Evolutionary conservation across 345 rosid species (phyloP), one percentile per base, ranked within the genome.

Genomic region (Alliaria petiolata): DNA sequence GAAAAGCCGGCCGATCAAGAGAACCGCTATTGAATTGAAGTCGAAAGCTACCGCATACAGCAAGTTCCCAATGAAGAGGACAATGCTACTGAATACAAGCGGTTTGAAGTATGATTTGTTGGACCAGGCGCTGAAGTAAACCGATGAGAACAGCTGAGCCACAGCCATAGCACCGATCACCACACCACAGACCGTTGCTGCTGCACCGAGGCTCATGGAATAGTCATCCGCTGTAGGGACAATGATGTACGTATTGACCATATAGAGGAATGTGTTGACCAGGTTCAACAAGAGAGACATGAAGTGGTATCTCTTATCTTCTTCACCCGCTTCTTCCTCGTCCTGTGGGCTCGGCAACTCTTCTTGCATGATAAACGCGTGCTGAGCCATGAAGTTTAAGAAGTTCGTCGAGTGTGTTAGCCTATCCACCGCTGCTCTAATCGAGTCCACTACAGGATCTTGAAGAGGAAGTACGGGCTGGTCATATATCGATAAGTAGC

Each of bases 101-200:
- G 99, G 96, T 70, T 67, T 85, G 84, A 85, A 95, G 86, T 95
- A 95, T 2, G 99, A 95, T 75, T 68, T 89, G 50, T 95, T 95
- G 39, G 80, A 77, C 80, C 80, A 77, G 0, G 80, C 80, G 7
- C 80, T 77, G 39, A 77, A 77, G 80, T 77, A 95, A 67, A 91
- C 93, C 0, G 99, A 95, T 62, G 99, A 88, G 75, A 95, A 95
- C 71, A 95, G 82, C 80, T 95, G 96, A 8, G 99, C 99, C 33
- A 89, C 87, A 46, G 99, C 99, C 97, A 95, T 95, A 74, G 99
- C 84, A 60, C 99, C 99, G 56, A 95, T 91, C 35, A 95, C 96
- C 33, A 91, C 50, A 77, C 99, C 99, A 42, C 99, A 95, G 44
- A 95, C 98, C 5, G 99, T 95, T 35, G 99, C 95, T 44, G 99